Conservation (phyloP, 495 filamentous ascomycete genomes). For the Penicillium waksmanii region DNA sequence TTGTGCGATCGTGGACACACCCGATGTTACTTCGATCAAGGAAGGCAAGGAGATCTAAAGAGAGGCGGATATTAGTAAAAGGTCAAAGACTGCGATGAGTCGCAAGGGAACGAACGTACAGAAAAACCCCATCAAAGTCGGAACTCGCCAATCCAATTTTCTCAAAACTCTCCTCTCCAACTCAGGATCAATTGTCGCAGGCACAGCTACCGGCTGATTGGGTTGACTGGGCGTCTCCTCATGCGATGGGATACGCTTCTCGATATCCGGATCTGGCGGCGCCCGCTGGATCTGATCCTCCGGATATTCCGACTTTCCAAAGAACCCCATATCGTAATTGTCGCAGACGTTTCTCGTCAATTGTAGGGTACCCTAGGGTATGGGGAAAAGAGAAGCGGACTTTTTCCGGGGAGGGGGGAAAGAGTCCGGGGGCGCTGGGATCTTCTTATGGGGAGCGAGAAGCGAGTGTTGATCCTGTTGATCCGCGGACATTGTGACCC, state of each 20-base stretch:
- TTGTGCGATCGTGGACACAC: constrained; percentile 29
- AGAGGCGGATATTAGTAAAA: neutral
- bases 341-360: neutral
- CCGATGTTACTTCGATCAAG: constrained; percentile 72
- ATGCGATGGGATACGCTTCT: constrained; percentile 36
- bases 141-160: constrained; percentile 60
- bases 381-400: constrained; percentile 2
- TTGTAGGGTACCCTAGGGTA: neutral
- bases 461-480: neutral
- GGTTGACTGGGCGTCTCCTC: constrained; percentile 31
- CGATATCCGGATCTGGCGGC: constrained; percentile 30
- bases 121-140: constrained; percentile 55
- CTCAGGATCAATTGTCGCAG: constrained; percentile 48
- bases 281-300: constrained; percentile 32
- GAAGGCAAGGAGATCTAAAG: constrained; percentile 63
- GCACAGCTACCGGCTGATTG: neutral
- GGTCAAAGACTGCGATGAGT: neutral
- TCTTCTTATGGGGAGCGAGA: neutral
- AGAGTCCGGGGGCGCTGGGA: neutral
- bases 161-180: constrained; percentile 60
- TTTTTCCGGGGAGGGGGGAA: constrained; percentile 7
- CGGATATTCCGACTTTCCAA: constrained; percentile 27
- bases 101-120: constrained; percentile 40
- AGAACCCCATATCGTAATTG: constrained; percentile 33
- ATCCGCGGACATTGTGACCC: neutral